Evolutionary conservation across 805 yeast genomes (phyloP), one percentile per base, ranked within the genome.

Genomic region (Sugiyamaella lignohabitans): DNA sequence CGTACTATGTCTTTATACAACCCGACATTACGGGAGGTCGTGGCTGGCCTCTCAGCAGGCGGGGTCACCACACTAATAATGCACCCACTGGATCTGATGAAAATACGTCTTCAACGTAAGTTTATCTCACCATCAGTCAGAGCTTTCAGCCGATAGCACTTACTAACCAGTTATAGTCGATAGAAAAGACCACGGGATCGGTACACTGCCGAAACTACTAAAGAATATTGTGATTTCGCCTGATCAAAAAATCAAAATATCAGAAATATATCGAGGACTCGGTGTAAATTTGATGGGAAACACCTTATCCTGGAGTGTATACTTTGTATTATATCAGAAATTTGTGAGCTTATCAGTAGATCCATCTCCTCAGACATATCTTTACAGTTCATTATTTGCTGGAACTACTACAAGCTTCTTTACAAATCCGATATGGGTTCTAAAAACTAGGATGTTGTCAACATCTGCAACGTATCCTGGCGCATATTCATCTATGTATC

Each of bases 351-450:
- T 23, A 19, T 20, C 41, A 11, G 16, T 8, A 21, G 49, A 51
- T 16, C 46, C 43, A 5, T 16, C 48, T 42, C 37, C 45, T 40
- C 22, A 49, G 49, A 18, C 40, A 42, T 78, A 79, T 62, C 56
- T 82, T 23, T 45, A 66, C 2, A 66, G 82, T 41, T 84, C 88
- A 1, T 73, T 79, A 41, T 53, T 72, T 1, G 88, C 97, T 0
- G 98, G 98, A 0, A 59, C 80, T 36, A 58, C 80, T 3, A 87
- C 96, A 0, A 76, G 94, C 1, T 46, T 87, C 0, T 37, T 85
- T 14, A 89, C 98, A 1, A 93, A 88, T 60, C 98, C 98, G 1
- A 75, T 91, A 8, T 91, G 98, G 98, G 96, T 93, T 1, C 63
- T 93, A 17, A 93, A 93, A 64, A 93, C 98, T 0, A 72, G 98